A percentile compares a stretch with the other conserved stretches of the same genome.
These are phyloP conservation scores for Tranzscheliella williamsii DNA, from an alignment of 1,284 basidiomycete species.

Conservation along the genomic window DNA sequence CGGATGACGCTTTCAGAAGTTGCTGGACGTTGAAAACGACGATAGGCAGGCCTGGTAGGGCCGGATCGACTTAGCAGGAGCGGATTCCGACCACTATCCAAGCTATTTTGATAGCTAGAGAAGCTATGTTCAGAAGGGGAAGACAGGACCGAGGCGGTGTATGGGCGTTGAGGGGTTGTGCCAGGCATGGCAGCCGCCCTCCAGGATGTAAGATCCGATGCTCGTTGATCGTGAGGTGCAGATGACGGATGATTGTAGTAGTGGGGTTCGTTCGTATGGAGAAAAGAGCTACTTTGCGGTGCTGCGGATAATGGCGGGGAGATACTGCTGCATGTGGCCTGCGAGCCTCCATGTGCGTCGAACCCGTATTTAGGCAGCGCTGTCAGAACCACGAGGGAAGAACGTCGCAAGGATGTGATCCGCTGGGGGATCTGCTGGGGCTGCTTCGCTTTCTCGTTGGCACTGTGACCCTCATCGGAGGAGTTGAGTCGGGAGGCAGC, in stretches of 20 bases:
- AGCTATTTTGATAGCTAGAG: slow-evolving; percentile 25
- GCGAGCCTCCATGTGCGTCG: too few relatives aligned
- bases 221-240: too few relatives aligned
- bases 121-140: slow-evolving; percentile 20
- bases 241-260: too few relatives aligned
- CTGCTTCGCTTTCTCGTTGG: neutral
- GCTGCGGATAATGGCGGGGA: too few relatives aligned
- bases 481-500: neutral
- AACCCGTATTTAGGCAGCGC: slow-evolving; percentile 6
- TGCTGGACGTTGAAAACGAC: too few relatives aligned
- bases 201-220: neutral
- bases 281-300: too few relatives aligned
- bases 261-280: too few relatives aligned
- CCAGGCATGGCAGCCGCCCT: slow-evolving; percentile 6
- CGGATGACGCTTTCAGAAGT: too few relatives aligned
- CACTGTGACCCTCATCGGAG: neutral
- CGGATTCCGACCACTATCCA: slow-evolving; percentile 31
- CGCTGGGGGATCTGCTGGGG: slow-evolving; percentile 14
- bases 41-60: too few relatives aligned
- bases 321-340: too few relatives aligned
- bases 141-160: slow-evolving; percentile 29
- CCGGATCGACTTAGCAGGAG: slow-evolving; percentile 16
- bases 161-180: slow-evolving; percentile 12
- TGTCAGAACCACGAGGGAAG: slow-evolving; percentile 6
- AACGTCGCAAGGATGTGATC: slow-evolving; percentile 14